phyloP scores from a whole-genome alignment of 2,329 filamentous ascomycete genomes.

The Exophiala alcalophila region DNA sequence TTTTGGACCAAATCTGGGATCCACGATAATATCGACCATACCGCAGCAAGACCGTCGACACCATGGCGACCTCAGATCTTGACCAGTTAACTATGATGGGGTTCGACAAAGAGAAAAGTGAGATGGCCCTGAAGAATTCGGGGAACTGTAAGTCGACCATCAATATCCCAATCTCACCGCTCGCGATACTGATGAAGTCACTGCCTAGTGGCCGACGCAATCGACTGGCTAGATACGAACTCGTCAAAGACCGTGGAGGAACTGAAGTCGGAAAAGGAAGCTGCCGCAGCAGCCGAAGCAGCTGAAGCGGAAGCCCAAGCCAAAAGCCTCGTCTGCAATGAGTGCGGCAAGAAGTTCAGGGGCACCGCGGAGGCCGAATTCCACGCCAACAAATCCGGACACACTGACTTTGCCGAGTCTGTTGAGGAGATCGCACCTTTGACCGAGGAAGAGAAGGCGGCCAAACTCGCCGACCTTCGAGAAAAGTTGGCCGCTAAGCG shows the following conservation, averaged over 20 bases:
- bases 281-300: slow-evolving; percentile 59
- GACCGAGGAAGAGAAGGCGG: slow-evolving; percentile 86
- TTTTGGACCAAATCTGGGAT: too few relatives aligned
- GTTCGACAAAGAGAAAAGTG: slow-evolving; percentile 78
- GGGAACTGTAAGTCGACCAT: slow-evolving; percentile 64
- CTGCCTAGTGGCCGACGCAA: slow-evolving; percentile 78
- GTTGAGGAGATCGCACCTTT: slow-evolving; percentile 87
- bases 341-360: slow-evolving; percentile 88
- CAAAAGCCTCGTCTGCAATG: slow-evolving; percentile 84
- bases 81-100: slow-evolving; percentile 64
- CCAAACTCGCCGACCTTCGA: slow-evolving; percentile 71
- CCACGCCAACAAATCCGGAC: slow-evolving; percentile 87
- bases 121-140: slow-evolving; percentile 78
- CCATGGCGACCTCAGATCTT: slow-evolving; percentile 49
- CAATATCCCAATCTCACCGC: not conserved
- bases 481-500: slow-evolving; percentile 70
- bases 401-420: slow-evolving; percentile 88
- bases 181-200: slow-evolving; percentile 1
- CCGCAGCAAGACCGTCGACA: too few relatives aligned
- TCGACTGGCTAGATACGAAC: slow-evolving; percentile 93
- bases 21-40: too few relatives aligned
- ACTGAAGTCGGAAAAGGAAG: slow-evolving; percentile 60
- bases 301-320: slow-evolving; percentile 69
- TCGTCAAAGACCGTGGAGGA: slow-evolving; percentile 84
- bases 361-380: slow-evolving; percentile 79